Evolutionary conservation across 192 early-diverging fungal genomes (phyloP), one percentile per base, ranked within the genome.

Genomic region (Chytriomyces sp.): DNA sequence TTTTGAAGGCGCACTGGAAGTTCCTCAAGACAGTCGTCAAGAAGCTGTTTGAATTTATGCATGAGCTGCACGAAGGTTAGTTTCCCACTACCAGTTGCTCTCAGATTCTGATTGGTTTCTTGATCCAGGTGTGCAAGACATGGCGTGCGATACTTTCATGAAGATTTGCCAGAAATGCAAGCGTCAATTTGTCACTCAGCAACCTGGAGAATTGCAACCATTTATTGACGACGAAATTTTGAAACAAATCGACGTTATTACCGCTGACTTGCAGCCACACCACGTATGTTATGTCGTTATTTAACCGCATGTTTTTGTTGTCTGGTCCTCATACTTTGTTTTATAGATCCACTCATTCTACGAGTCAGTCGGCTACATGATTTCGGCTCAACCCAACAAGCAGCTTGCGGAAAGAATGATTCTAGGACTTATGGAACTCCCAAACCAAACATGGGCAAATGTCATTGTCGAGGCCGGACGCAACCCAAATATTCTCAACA

Each of bases 11-110:
- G 4, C 98, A 99, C 80, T 99, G 98, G 98, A 97, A 97, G 86
- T 99, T 99, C 89, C 90, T 99, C 82, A 99, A 99, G 91, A 99
- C 98, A 1, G 98, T 99, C 10, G 96, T 98, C 74, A 99, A 98
- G 93, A 99, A 99, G 82, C 86, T 98, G 28, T 99, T 99, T 79
- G 98, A 99, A 85, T 99, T 99, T 81, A 99, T 99, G 98, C 98
- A 98, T 82, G 98, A 99, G 84, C 88, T 92, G 7, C 98, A 99
- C 77, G 95, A 97, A 87, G 98, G 86, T 88, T 67, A 1, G 67
- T 46, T 50, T 50, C 18, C 28, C 16, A 74, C 64, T 61, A 10
- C 23, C 48, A 35, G 35, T 35, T 35, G 4, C 26, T 77, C 1
- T 50, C 8, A n/a, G 61, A 7, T 69, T 65, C 61, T 24, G 59